phyloP scores from a whole-genome alignment of 176 grass and related monocot genomes.

The Elymus sibiricus region DNA sequence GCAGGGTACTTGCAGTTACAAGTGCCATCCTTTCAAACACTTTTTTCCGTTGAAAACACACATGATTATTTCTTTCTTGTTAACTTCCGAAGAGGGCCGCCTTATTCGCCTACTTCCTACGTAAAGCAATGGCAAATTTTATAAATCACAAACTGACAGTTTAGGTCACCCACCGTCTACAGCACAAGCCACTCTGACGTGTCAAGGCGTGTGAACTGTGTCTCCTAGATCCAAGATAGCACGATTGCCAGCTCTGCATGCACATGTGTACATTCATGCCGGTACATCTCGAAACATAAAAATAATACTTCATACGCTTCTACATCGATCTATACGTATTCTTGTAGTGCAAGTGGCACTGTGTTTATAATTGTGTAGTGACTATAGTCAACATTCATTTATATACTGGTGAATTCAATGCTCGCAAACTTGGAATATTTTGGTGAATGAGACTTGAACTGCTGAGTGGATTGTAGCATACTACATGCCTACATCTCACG shows the following conservation, averaged over 20 bases:
- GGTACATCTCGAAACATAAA: too few relatives aligned
- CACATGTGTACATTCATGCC: too few relatives aligned
- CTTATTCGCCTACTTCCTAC: too few relatives aligned
- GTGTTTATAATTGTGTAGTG: too few relatives aligned
- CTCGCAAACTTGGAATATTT: not conserved
- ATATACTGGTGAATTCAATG: not conserved
- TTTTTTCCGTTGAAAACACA: not conserved
- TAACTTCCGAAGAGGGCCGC: too few relatives aligned
- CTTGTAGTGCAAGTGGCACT: not conserved
- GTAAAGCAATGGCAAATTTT: too few relatives aligned
- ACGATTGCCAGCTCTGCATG: too few relatives aligned
- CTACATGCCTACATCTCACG: too few relatives aligned
- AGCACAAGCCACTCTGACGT: not conserved
- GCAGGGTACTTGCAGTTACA: not conserved
- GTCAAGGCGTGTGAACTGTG: not conserved
- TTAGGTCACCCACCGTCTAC: too few relatives aligned
- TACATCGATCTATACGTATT: not conserved
- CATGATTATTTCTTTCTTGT: not conserved
- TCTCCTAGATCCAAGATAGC: not conserved
- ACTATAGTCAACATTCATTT: not conserved
- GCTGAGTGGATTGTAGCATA: not conserved
- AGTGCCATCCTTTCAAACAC: not conserved
- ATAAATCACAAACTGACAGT: too few relatives aligned
- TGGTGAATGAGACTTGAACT: not conserved
- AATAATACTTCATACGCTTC: not conserved